phyloP scores from a whole-genome alignment of 2,329 filamentous ascomycete species.

The Thermomyces lanuginosus region DNA sequence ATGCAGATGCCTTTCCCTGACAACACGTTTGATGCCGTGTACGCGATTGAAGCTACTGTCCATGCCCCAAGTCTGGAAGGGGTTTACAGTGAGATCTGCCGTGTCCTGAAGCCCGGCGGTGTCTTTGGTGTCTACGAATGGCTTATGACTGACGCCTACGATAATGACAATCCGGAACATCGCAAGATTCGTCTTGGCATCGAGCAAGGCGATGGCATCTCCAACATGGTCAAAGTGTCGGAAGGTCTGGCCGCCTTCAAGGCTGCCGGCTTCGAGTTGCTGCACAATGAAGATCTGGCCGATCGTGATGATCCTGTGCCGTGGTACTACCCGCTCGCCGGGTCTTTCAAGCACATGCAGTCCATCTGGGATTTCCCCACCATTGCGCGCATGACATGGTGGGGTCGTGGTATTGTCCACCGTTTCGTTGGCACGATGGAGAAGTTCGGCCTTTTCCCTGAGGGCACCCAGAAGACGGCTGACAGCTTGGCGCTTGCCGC shows the following conservation, averaged over 20 bases:
- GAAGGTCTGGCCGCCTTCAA: constrained; percentile 73
- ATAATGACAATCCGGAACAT: constrained; percentile 74
- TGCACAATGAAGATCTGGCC: constrained; percentile 75
- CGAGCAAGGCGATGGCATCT: constrained; percentile 89
- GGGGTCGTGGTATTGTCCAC: constrained; percentile 61
- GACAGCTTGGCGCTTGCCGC: constrained; percentile 69
- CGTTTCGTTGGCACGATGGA: constrained; percentile 63
- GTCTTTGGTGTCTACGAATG: constrained; percentile 96
- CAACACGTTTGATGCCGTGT: constrained; percentile 84
- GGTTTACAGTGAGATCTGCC: constrained; percentile 88
- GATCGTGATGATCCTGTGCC: constrained; percentile 57
- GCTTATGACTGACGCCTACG: constrained; percentile 94
- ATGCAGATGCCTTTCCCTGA: constrained; percentile 98
- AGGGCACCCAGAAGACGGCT: constrained; percentile 85
- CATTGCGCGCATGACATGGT: constrained; percentile 74
- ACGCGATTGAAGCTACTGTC: constrained; percentile 92
- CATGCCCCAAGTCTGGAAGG: constrained; percentile 82
- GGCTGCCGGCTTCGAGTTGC: constrained; percentile 68
- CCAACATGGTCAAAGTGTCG: constrained; percentile 83
- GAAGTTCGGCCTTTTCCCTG: constrained; percentile 55
- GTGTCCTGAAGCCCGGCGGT: constrained; percentile 88
- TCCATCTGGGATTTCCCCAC: constrained; percentile 66
- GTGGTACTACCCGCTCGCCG: constrained; percentile 88
- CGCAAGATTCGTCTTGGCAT: constrained; percentile 85
- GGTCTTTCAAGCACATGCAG: constrained; percentile 69